Base-by-base conservation (phyloP, 768 basidiomycete species). In the Pleurotus cornucopiae region DNA sequence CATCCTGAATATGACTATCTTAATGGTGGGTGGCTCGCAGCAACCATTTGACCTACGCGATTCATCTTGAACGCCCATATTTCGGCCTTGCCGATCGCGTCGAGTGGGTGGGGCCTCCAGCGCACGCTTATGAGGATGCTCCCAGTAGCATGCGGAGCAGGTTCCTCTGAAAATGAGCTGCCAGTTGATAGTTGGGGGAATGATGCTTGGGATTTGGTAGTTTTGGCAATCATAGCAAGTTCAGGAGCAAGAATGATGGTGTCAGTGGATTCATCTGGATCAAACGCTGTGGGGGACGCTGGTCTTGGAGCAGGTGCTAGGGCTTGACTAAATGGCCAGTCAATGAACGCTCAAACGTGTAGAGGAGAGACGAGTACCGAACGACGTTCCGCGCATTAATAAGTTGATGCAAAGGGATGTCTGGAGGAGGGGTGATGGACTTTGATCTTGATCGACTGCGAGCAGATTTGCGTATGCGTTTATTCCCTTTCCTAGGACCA, bases 371-470 rank as follows among this genome's bases (percentile, higher is more conserved):
- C 13, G 21, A 46, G 54, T 63, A 90, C 90, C 83, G 77, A 48
- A 90, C 80, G 14, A 88, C 68, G 37, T 79, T 72, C 40, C 77
- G 79, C 12, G 87, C 84, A 54, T 76, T 75, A 61, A 81, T 76
- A 1, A 85, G 71, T 55, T 83, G 78, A 26, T 81, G 72, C 7
- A 69, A 64, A 2, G 86, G 71, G 12, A 91, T 67, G 37, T 73
- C 74, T 0, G 89, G 90, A 4, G 89, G 89, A 2, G 90, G 89
- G 0, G 89, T 92, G 39, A 91, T 79, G 3, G 89, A 92, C 20
- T 76, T 71, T 26, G 88, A 90, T 20, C 76, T 71, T 30, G 88
- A 90, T 39, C 84, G 83, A 65, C 82, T 85, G 45, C 84, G 78
- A 23, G 51, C 39, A 34, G 49, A 16, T 39, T 75, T 76, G n/a